Conservation (phyloP, 164 flowering plant species). For the Aristolochia contorta region DNA sequence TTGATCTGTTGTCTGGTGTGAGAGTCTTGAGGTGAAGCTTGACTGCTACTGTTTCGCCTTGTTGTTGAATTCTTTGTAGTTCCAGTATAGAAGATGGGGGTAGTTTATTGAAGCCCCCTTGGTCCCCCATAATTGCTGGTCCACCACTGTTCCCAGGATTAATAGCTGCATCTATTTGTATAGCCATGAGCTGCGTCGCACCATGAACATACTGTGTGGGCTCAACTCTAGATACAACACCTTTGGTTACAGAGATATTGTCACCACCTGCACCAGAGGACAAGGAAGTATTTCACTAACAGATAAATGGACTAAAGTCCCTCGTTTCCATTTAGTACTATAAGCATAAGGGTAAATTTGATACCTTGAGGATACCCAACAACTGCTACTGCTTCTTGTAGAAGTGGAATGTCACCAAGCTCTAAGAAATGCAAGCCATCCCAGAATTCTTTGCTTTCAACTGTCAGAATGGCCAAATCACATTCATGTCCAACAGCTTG, state of each 20-base stretch:
- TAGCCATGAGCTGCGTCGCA: constrained; percentile 82
- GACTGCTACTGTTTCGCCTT: too few species aligned
- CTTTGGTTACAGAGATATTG: constrained; percentile 93
- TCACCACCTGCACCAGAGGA: constrained; percentile 64
- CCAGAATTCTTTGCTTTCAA: constrained; percentile 85
- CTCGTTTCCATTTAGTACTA: background rate
- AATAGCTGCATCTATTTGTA: constrained; percentile 96
- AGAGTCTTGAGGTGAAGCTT: too few species aligned
- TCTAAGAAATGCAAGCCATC: constrained; percentile 64
- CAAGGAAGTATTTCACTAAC: constrained; percentile 1
- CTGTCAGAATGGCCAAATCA: constrained; percentile 73
- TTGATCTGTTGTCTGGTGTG: too few species aligned
- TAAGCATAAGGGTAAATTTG: too few species aligned
- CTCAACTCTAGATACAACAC: constrained; percentile 93
- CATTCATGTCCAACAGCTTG: constrained; percentile 91
- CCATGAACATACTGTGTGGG: constrained; percentile 94
- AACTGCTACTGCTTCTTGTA: constrained; percentile 93
- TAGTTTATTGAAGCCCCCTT: constrained; percentile 21
- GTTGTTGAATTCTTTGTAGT: too few species aligned
- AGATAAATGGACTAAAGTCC: background rate
- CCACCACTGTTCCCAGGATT: constrained; percentile 98
- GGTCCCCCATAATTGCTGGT: constrained; percentile 88
- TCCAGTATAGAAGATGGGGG: too few species aligned
- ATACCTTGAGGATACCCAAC: constrained; percentile 97
- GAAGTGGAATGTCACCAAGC: constrained; percentile 74